Conservation (phyloP, 768 basidiomycete species). For the Hemileccinum impolitum region DNA sequence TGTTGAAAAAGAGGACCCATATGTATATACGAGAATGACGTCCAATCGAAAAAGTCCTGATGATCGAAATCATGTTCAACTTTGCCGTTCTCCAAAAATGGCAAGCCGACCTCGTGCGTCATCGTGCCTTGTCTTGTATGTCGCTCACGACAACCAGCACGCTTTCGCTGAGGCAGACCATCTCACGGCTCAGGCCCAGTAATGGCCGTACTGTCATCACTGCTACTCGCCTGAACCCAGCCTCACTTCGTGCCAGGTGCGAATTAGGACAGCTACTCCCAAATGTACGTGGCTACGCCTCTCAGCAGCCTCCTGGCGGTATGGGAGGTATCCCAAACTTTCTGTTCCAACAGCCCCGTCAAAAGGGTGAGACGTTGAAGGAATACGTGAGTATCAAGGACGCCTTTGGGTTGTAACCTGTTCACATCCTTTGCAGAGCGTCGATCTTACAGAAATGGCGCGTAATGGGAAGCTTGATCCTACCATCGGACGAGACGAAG, state of each 20-base stretch:
- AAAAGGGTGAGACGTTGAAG: conserved; percentile 84
- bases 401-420: not conserved
- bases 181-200: conserved; percentile 18
- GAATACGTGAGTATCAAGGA: conserved; percentile 54
- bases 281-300: conserved; percentile 41
- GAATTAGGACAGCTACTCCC: not conserved
- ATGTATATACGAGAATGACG: no score
- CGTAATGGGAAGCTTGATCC: conserved; percentile 85
- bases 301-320: conserved; percentile 42
- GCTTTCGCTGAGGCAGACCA: conserved; percentile 1
- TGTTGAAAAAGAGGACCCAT: no score
- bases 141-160: not conserved
- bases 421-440: conserved; percentile 46
- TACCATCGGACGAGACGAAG: conserved; percentile 85
- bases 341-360: conserved; percentile 52
- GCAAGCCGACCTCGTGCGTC: not conserved
- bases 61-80: no score
- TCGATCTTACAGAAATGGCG: conserved; percentile 83
- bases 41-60: no score
- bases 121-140: conserved; percentile 5
- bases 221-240: not conserved
- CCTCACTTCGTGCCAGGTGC: not conserved
- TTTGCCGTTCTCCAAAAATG: no score
- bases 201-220: conserved; percentile 16
- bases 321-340: conserved; percentile 53